Base-by-base conservation (phyloP, 768 basidiomycete genomes). In the Boletus rubroflammeus region DNA sequence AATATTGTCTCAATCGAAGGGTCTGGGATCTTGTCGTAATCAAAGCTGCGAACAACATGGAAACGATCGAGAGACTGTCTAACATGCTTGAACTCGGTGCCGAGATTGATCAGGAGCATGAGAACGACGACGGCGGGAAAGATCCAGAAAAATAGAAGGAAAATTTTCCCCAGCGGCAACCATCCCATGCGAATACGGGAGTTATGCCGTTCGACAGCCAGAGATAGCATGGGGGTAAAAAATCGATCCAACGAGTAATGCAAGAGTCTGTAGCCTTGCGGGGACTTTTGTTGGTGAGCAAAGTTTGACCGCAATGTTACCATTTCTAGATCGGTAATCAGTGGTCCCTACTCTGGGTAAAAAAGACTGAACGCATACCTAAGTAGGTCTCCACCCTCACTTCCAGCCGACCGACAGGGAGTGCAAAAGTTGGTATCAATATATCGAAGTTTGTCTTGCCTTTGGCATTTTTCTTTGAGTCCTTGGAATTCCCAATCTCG, bases 401-500 rank as follows among this genome's bases (percentile, higher is more conserved):
- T 62, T 87, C 83, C 54, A 90, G 69, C 64, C 77, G 75, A 42
- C 84, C 83, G 40, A 91, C 73, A 7, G 87, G 81, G n/a, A 90
- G 70, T 4, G 81, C 67, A 62, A 92, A 92, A n/a, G 82, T 81
- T 8, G 90, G 90, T 41, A 92, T 66, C 42, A 86, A 70, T 19
- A 90, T 67, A 57, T 80, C 69, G 17, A 84, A 51, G 26, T 63
- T 56, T 3, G 60, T 60, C 47, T 63, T 66, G 25, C 68, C 66
- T 26, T 59, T 68, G 43, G 57, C 60, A 55, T 70, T 77, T 51
- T 61, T 71, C 58, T 77, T 81, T 38, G 45, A 25, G 10, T 53
- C 56, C 32, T 34, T 58, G 49, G 55, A 10, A 23, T 45, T 23
- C 3, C 40, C 55, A 26, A 41, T 29, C 29, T 72, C 69, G 60